Evolutionary conservation across 805 yeast genomes (phyloP), one percentile per base, ranked within the genome.

Genomic region (Ascoidea tarda): DNA sequence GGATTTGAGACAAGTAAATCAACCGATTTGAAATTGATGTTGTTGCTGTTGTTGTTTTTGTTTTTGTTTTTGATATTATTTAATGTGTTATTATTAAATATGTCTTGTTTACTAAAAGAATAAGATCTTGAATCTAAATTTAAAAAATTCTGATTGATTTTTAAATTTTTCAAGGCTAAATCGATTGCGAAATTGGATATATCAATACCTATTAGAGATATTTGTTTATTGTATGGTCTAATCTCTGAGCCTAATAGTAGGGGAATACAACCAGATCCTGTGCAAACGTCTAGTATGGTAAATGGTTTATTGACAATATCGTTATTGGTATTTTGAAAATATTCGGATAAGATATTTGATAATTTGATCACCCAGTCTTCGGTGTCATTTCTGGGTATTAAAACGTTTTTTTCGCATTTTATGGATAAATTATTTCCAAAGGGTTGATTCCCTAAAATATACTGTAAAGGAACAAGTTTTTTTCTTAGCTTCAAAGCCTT

Each of bases 371-470:
- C 70, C 97, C 97, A 91, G 61, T 88, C 96, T 63, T 91, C 98
- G 0, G 99, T 91, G 63, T 91, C 99, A 84, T 91, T 82, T 50
- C 99, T 68, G 0, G 99, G 98, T 32, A 91, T 90, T 55, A 91
- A 68, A 1, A 88, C 97, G 0, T 80, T 80, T 1, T 69, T 69
- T 33, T 65, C 60, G 60, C 96, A 87, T 32, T 60, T 53, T 4
- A 91, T 73, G 10, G 76, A 78, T 50, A 91, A 62, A 1, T 63
- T 55, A 2, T 64, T 60, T 0, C 93, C 95, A 69, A 91, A 91
- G 1, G 98, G 98, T 66, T 90, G 97, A 0, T 79, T 67, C 0
- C 93, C 89, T 6, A 91, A 68, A 8, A 91, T 77, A 64, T 91
- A 90, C 64, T 91, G 98, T 47, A 91, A 65, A 0, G 99, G 98